Evolutionary conservation across 768 basidiomycete species (phyloP), one percentile per base, ranked within the genome.

Genomic region (Leccinum ochraceum): DNA sequence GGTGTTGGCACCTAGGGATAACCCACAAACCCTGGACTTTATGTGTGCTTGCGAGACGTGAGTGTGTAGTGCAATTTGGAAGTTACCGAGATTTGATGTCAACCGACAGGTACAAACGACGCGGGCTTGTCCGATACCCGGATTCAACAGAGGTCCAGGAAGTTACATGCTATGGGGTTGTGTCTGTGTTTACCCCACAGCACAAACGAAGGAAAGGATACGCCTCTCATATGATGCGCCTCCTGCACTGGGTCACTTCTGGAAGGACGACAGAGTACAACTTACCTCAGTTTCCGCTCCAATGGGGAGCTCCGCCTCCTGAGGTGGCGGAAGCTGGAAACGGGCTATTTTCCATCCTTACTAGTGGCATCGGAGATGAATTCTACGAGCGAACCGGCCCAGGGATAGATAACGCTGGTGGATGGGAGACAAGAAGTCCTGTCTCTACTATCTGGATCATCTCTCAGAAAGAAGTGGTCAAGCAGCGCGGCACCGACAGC

Each of bases 11-110:
- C 82, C 81, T 1, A 75, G 85, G 52, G 74, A 76, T 53, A 70
- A 83, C 58, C 81, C 85, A 1, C 70, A 72, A 7, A 80, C 83
- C 2, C 61, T 86, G 4, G 78, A 84, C 54, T 87, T 86, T 67
- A 69, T 82, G 66, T 86, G 81, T 65, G 79, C 86, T 20, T 87
- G 86, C 66, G 82, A 85, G 75, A 87, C 84, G 87, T 88, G 65
- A 67, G 80, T 75, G 3, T 75, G 3, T 8, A 16, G 13, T 26
- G 14, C 10, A 24, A 30, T 13, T 57, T 10, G 20, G 32, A 58
- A 56, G 22, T 50, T 63, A 22, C 11, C 44, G 7, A 11, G n/a
- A 53, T 4, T 54, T 14, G 51, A 34, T 28, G 36, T 36, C 36
- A 9, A 20, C 14, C 28, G 71, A 28, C 69, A 82, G 64, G 58